Evolutionary conservation across 257 asterid species (phyloP).

Genomic region (Jacaranda copaia): DNA sequence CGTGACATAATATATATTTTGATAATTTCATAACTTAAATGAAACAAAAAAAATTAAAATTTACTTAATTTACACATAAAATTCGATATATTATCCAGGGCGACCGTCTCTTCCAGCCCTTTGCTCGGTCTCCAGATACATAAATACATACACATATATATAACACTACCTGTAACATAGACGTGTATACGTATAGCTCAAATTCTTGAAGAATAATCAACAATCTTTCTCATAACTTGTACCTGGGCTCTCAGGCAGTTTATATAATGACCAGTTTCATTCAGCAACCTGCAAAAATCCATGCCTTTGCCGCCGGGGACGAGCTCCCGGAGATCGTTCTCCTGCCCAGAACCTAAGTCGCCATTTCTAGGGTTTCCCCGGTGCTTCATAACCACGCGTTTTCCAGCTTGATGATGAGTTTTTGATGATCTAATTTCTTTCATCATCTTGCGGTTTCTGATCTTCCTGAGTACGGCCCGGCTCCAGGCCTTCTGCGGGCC

Average conservation of each 20-base stretch:
- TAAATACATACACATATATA: neutral
- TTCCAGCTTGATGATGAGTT: neutral
- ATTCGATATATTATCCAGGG: neutral
- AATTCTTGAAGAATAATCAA: slow-evolving; percentile 41
- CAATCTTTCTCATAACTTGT: slow-evolving; percentile 69
- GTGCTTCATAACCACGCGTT: neutral
- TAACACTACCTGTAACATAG: neutral
- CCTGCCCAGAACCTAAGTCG: slow-evolving; percentile 32
- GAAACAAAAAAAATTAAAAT: neutral
- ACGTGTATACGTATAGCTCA: too few species aligned
- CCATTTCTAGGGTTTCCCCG: slow-evolving; percentile 49
- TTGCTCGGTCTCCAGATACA: neutral
- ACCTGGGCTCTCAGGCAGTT: slow-evolving; percentile 83
- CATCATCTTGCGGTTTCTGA: slow-evolving; percentile 35
- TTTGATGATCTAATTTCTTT: neutral
- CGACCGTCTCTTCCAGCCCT: neutral
- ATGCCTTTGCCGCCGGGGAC: slow-evolving; percentile 76
- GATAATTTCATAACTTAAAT: neutral
- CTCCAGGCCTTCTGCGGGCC: slow-evolving; percentile 75
- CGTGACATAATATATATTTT: too few species aligned
- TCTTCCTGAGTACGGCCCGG: slow-evolving; percentile 62
- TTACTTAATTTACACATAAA: neutral
- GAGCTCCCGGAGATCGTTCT: slow-evolving; percentile 50
- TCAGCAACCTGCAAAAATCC: slow-evolving; percentile 60
- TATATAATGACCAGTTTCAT: slow-evolving; percentile 74